Evolutionary conservation across 1,284 basidiomycete species (phyloP), one percentile per base, ranked within the genome.

Genomic region (Tilletia caries): DNA sequence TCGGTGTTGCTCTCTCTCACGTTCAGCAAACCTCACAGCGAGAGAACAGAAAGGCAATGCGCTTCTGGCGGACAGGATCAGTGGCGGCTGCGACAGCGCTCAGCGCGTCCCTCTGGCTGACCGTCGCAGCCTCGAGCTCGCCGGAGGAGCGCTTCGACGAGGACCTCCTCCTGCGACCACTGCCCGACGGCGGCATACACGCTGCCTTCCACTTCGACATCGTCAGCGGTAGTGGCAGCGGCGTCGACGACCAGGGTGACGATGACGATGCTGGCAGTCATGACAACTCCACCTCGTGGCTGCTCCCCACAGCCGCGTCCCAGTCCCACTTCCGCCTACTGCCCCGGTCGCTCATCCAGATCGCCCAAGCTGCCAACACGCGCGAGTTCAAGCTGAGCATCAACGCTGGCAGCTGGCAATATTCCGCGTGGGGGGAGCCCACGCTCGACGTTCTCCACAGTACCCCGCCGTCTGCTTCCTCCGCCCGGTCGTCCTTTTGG

Each of bases 371-470:
- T 80, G 91, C 92, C 81, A 89, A 90, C 0, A 89, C 95, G 27
- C 89, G 91, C 0, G 92, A 95, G 76, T 86, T 97, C 18, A 91
- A 94, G 75, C 87, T 98, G 1, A 89, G 78, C 13, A 87, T 97
- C 68, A 95, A 93, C 72, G 89, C 92, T 12, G 95, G 95, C 10
- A 90, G 90, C 73, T 97, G 95, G 95, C 88, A 91, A 79, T 93
- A 94, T 79, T 87, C 88, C 43, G 84, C 87, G n/a, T 95, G 93
- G 91, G 79, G 80, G 2, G 58, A 69, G 20, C 73, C 81, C n/a
- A 70, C 44, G 69, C 69, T 13, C 27, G 48, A 25, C 72, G 2
- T 67, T 44, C 23, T 58, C 27, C 37, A 41, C 10, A 1, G 52
- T 23, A 25, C 58, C 15, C 13, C 27, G 15, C n/a, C 32, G 32